Evolutionary conservation across 2,329 filamentous ascomycete species (phyloP), one percentile per base, ranked within the genome.

Genomic region (Cercospora citrullina): DNA sequence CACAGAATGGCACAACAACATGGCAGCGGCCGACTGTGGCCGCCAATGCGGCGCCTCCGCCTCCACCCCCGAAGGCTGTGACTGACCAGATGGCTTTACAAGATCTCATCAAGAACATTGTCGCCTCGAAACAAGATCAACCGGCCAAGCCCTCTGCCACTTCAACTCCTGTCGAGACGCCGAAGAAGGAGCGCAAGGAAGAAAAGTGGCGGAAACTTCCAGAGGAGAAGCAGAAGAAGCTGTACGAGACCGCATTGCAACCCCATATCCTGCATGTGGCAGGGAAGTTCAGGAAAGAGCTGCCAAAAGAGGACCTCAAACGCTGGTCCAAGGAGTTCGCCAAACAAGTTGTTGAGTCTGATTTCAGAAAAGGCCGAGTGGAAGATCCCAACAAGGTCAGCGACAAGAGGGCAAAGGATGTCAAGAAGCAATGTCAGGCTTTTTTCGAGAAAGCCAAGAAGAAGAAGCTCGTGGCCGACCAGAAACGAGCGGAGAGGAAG

Each of bases 241-340:
- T 97, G 2, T 98, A 97, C 75, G 94, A 97, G 79, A 94, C 94
- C 77, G 96, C 93, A 62, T 84, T 97, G 6, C 92, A 90, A 76
- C 93, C 93, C 5, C 89, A 93, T 66, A 90, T 98, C 73, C 94
- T 93, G 78, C 86, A 93, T 71, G 90, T 97, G 1, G 87, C 94
- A 76, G 90, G 94, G 79, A 95, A 93, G 75, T 98, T 93, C 79
- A 91, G 90, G 70, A 87, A 93, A 75, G 94, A 93, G 80, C 87
- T 98, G 23, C 91, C 93, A 4, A 94, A 91, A 76, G 93, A 97
- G 2, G 86, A 90, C 68, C 77, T 90, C 53, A 90, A 90, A 77
- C 83, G 86, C 51, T 85, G 88, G 72, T 87, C 85, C 6, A 90
- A 89, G 80, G 87, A 90, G 78, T 86, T 87, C 76, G 77, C 81